Base-by-base conservation (phyloP, 164 flowering plant species). In the Vitis vinifera region DNA sequence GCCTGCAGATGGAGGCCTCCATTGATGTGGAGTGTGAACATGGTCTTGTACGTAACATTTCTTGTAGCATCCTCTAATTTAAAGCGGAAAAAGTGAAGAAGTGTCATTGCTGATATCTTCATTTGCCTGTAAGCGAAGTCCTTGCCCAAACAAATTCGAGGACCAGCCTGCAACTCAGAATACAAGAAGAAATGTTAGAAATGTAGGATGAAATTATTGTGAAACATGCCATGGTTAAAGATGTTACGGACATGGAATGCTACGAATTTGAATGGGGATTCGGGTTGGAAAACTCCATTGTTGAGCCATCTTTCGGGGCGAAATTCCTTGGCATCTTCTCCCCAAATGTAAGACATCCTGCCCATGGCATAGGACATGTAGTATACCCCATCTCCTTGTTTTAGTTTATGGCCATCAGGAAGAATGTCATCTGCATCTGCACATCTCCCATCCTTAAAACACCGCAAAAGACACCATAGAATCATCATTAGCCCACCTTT, bases 121-220 rank as follows among this genome's bases (percentile, higher is more conserved):
- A 92, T 89, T 68, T 89, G 90, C 64, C 89, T 63, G 73, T 92
- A 90, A 9, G 97, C 92, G 57, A 90, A 89, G 12, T 89, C 94
- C 66, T 84, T 89, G 9, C 94, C 96, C 13, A 90, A 71, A 68
- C 95, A 89, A 8, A 78, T 88, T 44, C 92, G 70, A 17, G 95
- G 95, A 19, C 95, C 93, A 2, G 86, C 97, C 97, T 90, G 84
- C 68, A 76, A 74, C 50, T 52, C n/a, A 23, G 7, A 52, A 52
- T 10, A 69, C 37, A 52, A 10, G n/a, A 9, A 55, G 50, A 60
- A 13, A 17, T 59, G 12, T 37, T 2, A 37, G 44, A 37, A 37
- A 37, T 3, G 8, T 4, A 37, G 7, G 44, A 2, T 37, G 44
- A 37, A 6, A 37, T 37, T 37, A 37, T 37, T 6, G 7, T 37